Conservation (phyloP, 306 rosid genomes). For the Geum urbanum region DNA sequence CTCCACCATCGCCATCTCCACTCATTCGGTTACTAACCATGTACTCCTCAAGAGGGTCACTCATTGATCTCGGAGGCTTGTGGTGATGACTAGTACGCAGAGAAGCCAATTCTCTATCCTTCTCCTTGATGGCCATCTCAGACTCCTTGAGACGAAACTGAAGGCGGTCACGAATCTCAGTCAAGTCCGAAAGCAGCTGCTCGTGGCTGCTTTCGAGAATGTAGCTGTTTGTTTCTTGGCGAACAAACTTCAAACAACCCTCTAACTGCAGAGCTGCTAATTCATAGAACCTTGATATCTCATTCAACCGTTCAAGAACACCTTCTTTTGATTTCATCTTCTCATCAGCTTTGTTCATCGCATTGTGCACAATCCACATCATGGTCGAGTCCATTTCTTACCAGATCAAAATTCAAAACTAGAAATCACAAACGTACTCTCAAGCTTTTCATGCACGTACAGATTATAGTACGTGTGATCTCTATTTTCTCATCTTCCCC, state of each 20-base stretch:
- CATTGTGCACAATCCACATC: slow-evolving; percentile 75
- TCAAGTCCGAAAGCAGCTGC: slow-evolving; percentile 55
- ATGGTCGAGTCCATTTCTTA: slow-evolving; percentile 58
- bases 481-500: slow-evolving; percentile 5
- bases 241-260: slow-evolving; percentile 71
- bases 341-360: slow-evolving; percentile 82
- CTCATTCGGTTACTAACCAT: slow-evolving; percentile 7
- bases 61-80: slow-evolving; percentile 25
- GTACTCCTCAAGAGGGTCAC: slow-evolving; percentile 25
- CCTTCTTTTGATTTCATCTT: slow-evolving; percentile 65
- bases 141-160: slow-evolving; percentile 62
- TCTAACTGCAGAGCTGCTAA: slow-evolving; percentile 84
- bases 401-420: slow-evolving; percentile 25
- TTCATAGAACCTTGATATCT: slow-evolving; percentile 80
- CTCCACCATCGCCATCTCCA: slow-evolving; percentile 18
- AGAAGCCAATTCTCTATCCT: slow-evolving; percentile 46
- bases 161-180: slow-evolving; percentile 64
- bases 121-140: slow-evolving; percentile 53
- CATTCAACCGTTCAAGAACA: slow-evolving; percentile 60
- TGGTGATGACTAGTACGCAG: slow-evolving; percentile 19
- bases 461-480: background rate
- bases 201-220: slow-evolving; percentile 34
- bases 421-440: background rate
- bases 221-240: slow-evolving; percentile 34
- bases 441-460: background rate